Base-by-base conservation (phyloP, 768 basidiomycete genomes). In the Dioszegia hungarica region DNA sequence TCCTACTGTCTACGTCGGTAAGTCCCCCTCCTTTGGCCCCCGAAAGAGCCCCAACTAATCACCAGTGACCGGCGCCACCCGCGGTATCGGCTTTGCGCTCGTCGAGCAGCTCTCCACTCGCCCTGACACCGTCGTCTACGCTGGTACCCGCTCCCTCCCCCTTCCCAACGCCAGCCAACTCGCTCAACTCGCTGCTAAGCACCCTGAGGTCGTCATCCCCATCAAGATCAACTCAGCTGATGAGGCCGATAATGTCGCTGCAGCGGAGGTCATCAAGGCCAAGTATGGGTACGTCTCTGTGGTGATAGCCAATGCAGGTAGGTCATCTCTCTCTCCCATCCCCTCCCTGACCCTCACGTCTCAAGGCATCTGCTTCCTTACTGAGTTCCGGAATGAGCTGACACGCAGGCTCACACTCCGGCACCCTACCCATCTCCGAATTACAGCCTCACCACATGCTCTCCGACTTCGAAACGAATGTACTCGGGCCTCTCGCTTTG, bases 281-380 rank as follows among this genome's bases (percentile, higher is more conserved):
- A 54, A 54, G 17, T 60, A 51, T 5, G 67, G 62, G 5, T 55
- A 57, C 25, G 17, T 69, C 0, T 64, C 66, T 46, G 64, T 64
- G 17, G 36, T 69, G 37, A 57, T 69, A 25, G 67, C 67, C 36
- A 69, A 69, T 45, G 67, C 67, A 1, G 67, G 67, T 67, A n/a
- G 24, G 62, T 46, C 25, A 12, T 29, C 5, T 12, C 17, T 12
- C 43, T 3, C 47, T 33, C 9, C 19, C 19, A n/a, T 22, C 25
- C 9, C 5, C 14, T 36, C 5, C 17, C 34, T 9, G 24, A 25
- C 27, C n/a, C 41, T 43, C 5, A 25, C 24, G 15, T 22, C 3
- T 17, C 9, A 15, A 45, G 40, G 37, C 14, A 60, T 66, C 39
- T n/a, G 6, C 39, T 40, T n/a, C n/a, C n/a, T n/a, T n/a, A n/a